Evolutionary conservation across 202 grass and related monocot species (phyloP), one percentile per base, ranked within the genome.

Genomic region (Zizania palustris): DNA sequence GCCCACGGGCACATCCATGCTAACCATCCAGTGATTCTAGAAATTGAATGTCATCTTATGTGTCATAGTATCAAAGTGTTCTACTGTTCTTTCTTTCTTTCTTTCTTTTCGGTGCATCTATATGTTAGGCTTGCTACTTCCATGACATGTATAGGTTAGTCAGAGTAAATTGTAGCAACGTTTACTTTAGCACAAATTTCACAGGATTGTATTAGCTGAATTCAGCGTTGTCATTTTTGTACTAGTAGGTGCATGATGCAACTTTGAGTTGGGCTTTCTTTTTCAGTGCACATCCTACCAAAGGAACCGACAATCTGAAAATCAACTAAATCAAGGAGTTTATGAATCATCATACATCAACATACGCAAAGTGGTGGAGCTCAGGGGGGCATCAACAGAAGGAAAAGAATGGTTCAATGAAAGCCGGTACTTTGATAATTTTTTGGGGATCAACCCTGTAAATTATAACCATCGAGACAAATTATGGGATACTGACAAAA

Each of bases 21-120:
- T 67, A 68, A 65, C 55, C 68, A 11, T 35, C 39, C 6, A 53
- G 15, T 40, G 69, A 75, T 88, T 88, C 80, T 71, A 84, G 69
- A 87, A 20, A 63, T 63, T 33, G 21, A 57, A 41, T 45, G 49
- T 40, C 10, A 37, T 40, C 60, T 45, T 11, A 11, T 34, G 39
- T n/a, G 15, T 19, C 14, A 45, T 3, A 18, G 18, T 14, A 22
- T 50, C 12, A 5, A 41, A 37, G 5, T 46, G n/a, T 9, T 37
- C 10, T 46, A 38, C 41, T 3, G 5, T 4, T 55, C 19, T 7
- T 22, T 6, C 39, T 39, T 4, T 55, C 19, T 7, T 22, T 6
- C 39, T 39, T 63, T 18, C 42, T 65, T 42, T 3, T 19, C 13
- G 7, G 40, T 16, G 21, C 10, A n/a, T 44, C 13, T 44, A 66